phyloP scores from a whole-genome alignment of 1,284 basidiomycete species.

The Sporisorium exsertum region DNA sequence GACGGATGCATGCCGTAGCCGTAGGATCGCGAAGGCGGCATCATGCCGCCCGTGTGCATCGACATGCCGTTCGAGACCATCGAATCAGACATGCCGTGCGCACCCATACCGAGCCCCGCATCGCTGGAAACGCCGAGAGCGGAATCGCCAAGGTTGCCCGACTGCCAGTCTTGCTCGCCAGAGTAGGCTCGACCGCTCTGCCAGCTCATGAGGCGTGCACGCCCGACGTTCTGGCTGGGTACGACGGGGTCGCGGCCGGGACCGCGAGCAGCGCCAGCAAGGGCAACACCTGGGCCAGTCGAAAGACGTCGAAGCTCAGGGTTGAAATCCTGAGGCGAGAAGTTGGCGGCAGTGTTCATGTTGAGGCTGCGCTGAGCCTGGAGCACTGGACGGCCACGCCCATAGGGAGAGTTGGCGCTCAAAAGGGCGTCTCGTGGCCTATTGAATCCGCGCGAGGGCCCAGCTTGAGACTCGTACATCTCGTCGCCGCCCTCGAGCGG shows the following conservation, averaged over 20 bases:
- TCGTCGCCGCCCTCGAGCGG: conserved; percentile 24
- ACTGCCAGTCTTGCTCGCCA: conserved; percentile 36
- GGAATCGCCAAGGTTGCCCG: conserved; percentile 20
- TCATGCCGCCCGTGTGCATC: conserved; percentile 34
- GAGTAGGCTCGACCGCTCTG: conserved; percentile 24
- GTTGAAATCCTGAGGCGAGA: conserved; percentile 34
- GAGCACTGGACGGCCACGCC: conserved; percentile 18
- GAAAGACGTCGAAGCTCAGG: conserved; percentile 39
- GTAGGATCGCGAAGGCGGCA: conserved; percentile 39
- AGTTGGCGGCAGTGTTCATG: conserved; percentile 9
- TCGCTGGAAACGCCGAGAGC: conserved; percentile 4
- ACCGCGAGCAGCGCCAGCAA: conserved; percentile 10
- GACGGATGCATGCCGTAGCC: conserved; percentile 30
- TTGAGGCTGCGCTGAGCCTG: conserved; percentile 25
- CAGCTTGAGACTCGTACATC: conserved; percentile 43
- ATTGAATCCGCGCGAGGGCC: conserved; percentile 37
- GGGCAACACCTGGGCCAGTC: conserved; percentile 7
- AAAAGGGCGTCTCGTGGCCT: conserved; percentile 29
- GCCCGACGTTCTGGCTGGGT: conserved; percentile 41
- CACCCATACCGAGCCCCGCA: conserved; percentile 9
- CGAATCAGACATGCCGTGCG: conserved; percentile 14
- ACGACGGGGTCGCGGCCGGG: conserved; percentile 39
- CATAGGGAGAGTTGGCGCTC: conserved; percentile 31
- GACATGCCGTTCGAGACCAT: background rate
- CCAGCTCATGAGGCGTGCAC: conserved; percentile 49